phyloP scores from a whole-genome alignment of 768 basidiomycete genomes.

The Clathrus columnatus region DNA sequence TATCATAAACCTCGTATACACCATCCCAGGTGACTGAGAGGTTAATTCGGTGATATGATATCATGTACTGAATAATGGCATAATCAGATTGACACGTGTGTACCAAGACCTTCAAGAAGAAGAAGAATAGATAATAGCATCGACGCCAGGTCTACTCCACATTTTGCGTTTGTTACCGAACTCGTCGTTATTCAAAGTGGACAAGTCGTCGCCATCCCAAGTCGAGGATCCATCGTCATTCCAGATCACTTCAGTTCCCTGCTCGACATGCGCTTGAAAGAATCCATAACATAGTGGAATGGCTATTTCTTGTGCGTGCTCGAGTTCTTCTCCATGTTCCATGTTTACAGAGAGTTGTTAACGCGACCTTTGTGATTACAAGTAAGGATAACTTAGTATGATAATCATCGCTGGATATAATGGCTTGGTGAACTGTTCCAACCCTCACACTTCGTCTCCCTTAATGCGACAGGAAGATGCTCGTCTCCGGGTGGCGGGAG shows the following conservation, averaged over 20 bases:
- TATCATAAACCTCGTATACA: not conserved
- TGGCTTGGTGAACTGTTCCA: not conserved
- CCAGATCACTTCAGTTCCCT: not conserved
- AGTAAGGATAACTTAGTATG: not conserved
- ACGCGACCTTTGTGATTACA: not conserved
- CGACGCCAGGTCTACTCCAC: too few relatives aligned
- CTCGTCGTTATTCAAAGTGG: not conserved
- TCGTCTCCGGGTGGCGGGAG: too few relatives aligned
- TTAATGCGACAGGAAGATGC: too few relatives aligned
- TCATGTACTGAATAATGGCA: not conserved
- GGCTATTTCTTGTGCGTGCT: conserved; percentile 2
- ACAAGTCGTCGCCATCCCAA: too few relatives aligned
- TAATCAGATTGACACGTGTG: not conserved
- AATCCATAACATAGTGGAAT: conserved; percentile 8
- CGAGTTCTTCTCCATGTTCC: conserved; percentile 7
- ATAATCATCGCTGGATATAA: not conserved
- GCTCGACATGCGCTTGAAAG: not conserved
- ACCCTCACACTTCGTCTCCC: too few relatives aligned
- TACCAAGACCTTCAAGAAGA: not conserved
- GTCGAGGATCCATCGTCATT: too few relatives aligned
- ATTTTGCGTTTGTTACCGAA: too few relatives aligned
- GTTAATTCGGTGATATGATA: not conserved
- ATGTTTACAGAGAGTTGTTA: not conserved
- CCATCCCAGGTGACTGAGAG: not conserved
- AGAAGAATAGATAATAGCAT: not conserved